phyloP scores from a whole-genome alignment of 257 asterid species.

The Apocynum venetum region DNA sequence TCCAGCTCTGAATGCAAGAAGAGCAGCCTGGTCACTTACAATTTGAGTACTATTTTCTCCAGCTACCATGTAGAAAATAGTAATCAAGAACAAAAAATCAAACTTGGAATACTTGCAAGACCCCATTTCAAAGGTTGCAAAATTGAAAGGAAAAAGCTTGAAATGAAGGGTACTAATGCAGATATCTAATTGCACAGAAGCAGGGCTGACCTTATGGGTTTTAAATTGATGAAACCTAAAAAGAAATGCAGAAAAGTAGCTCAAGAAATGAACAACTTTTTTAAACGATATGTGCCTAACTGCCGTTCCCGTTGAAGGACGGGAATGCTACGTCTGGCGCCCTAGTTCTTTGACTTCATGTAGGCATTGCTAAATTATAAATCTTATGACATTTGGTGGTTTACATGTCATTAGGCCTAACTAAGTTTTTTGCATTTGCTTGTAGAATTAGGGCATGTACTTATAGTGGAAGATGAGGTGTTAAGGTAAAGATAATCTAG shows the following conservation, averaged over 20 bases:
- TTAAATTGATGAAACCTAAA: neutral
- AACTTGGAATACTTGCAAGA: conserved; percentile 34
- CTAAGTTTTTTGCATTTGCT: conserved; percentile 21
- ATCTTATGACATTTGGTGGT: conserved; percentile 38
- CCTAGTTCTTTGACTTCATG: conserved; percentile 49
- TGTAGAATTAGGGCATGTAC: conserved; percentile 25
- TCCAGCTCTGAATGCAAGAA: conserved; percentile 57
- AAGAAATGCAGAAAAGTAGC: no score
- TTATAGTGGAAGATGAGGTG: conserved; percentile 65
- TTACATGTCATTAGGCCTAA: conserved; percentile 83
- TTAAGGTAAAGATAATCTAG: conserved; percentile 42
- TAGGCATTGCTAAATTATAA: conserved; percentile 12
- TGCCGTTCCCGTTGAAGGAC: conserved; percentile 35
- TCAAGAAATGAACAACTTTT: no score
- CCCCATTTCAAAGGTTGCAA: conserved; percentile 30
- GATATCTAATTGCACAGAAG: neutral
- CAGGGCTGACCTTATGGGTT: neutral
- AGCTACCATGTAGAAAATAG: conserved; percentile 27
- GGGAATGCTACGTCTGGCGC: conserved; percentile 42
- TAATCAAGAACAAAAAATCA: conserved; percentile 31
- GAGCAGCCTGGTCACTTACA: conserved; percentile 45
- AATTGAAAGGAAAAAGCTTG: neutral
- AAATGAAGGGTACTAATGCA: neutral
- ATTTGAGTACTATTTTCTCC: conserved; percentile 29
- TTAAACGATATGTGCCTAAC: conserved; percentile 51